Conservation (phyloP, 805 yeast genomes). For the Metschnikowia kunwiensis region DNA sequence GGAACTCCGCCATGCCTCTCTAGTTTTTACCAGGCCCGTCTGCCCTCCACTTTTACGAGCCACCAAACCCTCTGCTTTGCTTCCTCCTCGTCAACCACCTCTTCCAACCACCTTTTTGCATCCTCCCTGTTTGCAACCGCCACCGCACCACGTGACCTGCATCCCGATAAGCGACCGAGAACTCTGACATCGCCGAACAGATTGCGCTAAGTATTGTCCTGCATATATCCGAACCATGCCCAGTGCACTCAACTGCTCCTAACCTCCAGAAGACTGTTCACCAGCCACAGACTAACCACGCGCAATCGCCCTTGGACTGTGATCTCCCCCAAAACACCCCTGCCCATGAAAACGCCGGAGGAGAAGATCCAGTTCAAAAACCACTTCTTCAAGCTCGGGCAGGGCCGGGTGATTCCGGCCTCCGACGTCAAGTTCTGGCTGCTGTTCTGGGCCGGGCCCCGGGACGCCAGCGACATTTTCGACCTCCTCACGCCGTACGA, state of each 20-base stretch:
- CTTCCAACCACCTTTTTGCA: too few relatives aligned
- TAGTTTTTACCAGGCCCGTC: too few relatives aligned
- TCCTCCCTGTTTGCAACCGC: too few relatives aligned
- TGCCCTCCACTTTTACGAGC: background rate
- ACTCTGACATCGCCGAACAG: too few relatives aligned
- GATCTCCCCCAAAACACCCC: too few relatives aligned
- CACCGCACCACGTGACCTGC: too few relatives aligned
- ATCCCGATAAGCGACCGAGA: too few relatives aligned
- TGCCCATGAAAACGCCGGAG: constrained; percentile 82
- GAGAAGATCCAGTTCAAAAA: constrained; percentile 59
- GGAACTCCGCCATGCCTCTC: too few relatives aligned
- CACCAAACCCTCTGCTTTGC: background rate
- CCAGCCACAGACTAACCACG: too few relatives aligned
- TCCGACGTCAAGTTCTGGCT: constrained; percentile 30
- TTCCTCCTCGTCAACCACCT: too few relatives aligned
- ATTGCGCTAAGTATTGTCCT: background rate
- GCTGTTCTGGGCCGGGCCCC: constrained; percentile 38
- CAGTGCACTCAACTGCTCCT: too few relatives aligned
- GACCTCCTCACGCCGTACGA: constrained; percentile 56
- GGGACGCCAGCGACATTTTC: constrained; percentile 54
- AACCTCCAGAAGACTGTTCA: background rate
- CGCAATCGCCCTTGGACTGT: too few relatives aligned
- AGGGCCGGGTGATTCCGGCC: constrained; percentile 34
- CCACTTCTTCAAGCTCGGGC: constrained; percentile 58
- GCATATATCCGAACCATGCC: background rate